These are phyloP conservation scores for Tricholoma furcatifolium DNA, from an alignment of 768 basidiomycete genomes.

Conservation along the genomic window DNA sequence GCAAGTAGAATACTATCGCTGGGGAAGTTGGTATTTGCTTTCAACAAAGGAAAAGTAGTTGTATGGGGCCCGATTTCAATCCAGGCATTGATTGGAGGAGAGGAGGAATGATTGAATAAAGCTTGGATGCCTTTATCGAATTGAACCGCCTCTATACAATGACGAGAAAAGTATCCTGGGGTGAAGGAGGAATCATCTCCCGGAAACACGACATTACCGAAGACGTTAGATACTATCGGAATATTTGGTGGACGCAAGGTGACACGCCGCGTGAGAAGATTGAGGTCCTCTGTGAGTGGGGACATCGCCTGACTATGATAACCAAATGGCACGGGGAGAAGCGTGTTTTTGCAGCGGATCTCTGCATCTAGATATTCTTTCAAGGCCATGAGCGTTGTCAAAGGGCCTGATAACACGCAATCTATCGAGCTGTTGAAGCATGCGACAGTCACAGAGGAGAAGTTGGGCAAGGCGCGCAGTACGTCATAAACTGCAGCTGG, in stretches of 20 bases:
- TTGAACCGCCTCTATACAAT: constrained; percentile 57
- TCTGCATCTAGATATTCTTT: constrained; percentile 36
- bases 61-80: constrained; percentile 70
- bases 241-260: constrained; percentile 47
- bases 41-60: constrained; percentile 56
- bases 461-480: constrained; percentile 30
- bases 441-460: constrained; percentile 44
- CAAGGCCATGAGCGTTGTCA: constrained; percentile 40
- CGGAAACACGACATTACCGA: constrained; percentile 49
- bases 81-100: constrained; percentile 42
- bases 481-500: constrained; percentile 30
- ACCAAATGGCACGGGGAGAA: constrained; percentile 57
- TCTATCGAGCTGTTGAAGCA: constrained; percentile 63
- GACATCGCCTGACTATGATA: constrained; percentile 70
- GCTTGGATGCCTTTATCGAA: constrained; percentile 52
- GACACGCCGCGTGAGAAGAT: constrained; percentile 33
- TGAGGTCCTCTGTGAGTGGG: constrained; percentile 50
- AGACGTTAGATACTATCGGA: constrained; percentile 60
- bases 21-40: constrained; percentile 33
- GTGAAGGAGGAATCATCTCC: constrained; percentile 51
- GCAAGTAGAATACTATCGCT: constrained; percentile 38
- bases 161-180: constrained; percentile 53
- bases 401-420: constrained; percentile 59
- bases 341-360: constrained; percentile 35
- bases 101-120: constrained; percentile 27